Base-by-base conservation (phyloP, 495 filamentous ascomycete species). In the Penicillium odoratum region DNA sequence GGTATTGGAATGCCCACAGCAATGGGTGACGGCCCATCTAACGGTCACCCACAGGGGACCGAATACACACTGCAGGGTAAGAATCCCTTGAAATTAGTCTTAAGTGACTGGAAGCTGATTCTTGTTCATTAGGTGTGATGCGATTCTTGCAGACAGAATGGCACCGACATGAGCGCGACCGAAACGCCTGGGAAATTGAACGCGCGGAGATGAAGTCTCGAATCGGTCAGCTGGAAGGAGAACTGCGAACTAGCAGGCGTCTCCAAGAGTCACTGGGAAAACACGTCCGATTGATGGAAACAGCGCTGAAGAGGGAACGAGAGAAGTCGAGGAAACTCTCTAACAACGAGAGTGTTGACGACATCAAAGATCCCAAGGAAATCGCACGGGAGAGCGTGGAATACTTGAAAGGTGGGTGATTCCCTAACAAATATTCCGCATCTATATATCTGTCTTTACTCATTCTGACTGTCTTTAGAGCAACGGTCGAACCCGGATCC, bases 101-200 rank as follows among this genome's bases (percentile, higher is more conserved):
- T 5, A 26, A 3, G 8, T 25, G 46, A n/a, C 18, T 3, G 9
- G 25, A 5, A 26, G 1, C 51, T 49, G 16, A 59, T 7, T 13
- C 18, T 26, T 5, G 1, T 28, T 42, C n/a, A 45, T 36, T 62
- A 98, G 93, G 94, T 68, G 94, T 99, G 36, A 99, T 99, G 94
- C 92, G 94, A 71, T 98, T 98, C 72, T 86, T 99, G 34, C 95
- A 98, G 78, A 93, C 93, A 36, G 94, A 99, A 83, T 98, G 94
- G 94, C 95, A 99, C 73, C 87, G 91, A 61, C 93, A 98, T 68
- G 94, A 99, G 72, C 90, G 94, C 75, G 95, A 97, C 65, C 88
- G 95, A 64, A 99, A 99, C 73, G 88, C 91, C 21, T 99, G 94
- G 94, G 94, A 98, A 68, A 98, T 98, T 69, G 94, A 98, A 75